Evolutionary conservation across 257 asterid genomes (phyloP).

Genomic region (Dorcoceras hygrometricum): DNA sequence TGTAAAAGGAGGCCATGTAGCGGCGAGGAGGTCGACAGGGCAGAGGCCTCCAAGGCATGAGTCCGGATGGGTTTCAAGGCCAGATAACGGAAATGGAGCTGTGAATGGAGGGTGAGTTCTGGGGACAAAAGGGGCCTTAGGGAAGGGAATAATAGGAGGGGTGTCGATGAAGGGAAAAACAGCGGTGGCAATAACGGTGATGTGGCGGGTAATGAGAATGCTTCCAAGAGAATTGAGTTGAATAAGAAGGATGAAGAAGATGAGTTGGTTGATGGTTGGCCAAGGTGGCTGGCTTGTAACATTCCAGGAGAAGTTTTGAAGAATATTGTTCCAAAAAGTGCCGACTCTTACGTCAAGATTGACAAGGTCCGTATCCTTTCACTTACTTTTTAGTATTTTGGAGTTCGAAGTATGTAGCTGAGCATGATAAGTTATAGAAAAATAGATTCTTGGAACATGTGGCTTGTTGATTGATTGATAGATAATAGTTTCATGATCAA

Average conservation of each 20-base stretch:
- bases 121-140: conserved; percentile 22
- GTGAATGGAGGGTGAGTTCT: conserved; percentile 24
- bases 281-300: conserved; percentile 71
- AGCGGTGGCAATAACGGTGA: conserved; percentile 23
- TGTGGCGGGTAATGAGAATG: conserved; percentile 14
- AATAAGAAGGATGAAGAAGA: conserved; percentile 34
- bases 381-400: conserved; percentile 7
- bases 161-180: conserved; percentile 28
- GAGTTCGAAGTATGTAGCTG: background rate
- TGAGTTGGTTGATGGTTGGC: conserved; percentile 77
- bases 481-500: background rate
- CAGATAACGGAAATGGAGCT: conserved; percentile 22
- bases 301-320: conserved; percentile 59
- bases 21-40: conserved; percentile 45
- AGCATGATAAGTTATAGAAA: background rate
- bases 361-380: conserved; percentile 49
- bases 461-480: background rate
- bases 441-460: background rate
- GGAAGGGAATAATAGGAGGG: conserved; percentile 22
- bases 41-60: conserved; percentile 31
- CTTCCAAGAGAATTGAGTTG: conserved; percentile 19
- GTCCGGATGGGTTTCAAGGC: conserved; percentile 18
- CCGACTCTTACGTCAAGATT: conserved; percentile 73
- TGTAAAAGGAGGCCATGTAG: conserved; percentile 31
- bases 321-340: conserved; percentile 73